Evolutionary conservation across 148 eudicot species (phyloP).

Genomic region (Chenopodium album): DNA sequence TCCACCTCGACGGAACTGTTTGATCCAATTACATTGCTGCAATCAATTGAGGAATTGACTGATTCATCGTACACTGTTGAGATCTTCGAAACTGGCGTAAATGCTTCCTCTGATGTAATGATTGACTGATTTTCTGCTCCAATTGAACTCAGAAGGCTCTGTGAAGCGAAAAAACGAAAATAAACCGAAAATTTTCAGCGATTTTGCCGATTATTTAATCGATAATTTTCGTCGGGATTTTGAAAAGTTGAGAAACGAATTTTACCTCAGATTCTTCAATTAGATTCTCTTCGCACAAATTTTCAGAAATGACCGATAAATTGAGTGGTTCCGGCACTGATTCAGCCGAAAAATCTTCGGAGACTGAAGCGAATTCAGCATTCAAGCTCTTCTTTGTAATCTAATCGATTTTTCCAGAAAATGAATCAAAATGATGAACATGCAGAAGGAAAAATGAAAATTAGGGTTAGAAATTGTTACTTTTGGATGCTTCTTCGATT

Average conservation of each 20-base stretch:
- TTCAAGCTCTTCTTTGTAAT: constrained; percentile 44
- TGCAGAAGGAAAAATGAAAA: neutral
- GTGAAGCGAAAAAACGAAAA: constrained; percentile 14
- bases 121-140: constrained; percentile 12
- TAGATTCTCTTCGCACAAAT: constrained; percentile 21
- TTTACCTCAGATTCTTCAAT: constrained; percentile 39
- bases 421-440: neutral
- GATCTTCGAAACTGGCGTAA: constrained; percentile 34
- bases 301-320: constrained; percentile 30
- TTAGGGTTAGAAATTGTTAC: constrained; percentile 29
- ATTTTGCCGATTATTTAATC: neutral
- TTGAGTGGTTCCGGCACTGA: constrained; percentile 26
- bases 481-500: constrained; percentile 30
- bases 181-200: neutral
- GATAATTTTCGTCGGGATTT: neutral
- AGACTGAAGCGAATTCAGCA: constrained; percentile 34
- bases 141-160: constrained; percentile 31
- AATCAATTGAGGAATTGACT: neutral
- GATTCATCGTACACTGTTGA: constrained; percentile 23
- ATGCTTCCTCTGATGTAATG: constrained; percentile 26
- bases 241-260: neutral
- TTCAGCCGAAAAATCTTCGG: constrained; percentile 37
- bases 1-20: constrained; percentile 35
- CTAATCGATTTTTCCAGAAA: constrained; percentile 16
- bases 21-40: neutral